phyloP scores from a whole-genome alignment of 352 stramenopile species.

The Phytophthora hibernalis region DNA sequence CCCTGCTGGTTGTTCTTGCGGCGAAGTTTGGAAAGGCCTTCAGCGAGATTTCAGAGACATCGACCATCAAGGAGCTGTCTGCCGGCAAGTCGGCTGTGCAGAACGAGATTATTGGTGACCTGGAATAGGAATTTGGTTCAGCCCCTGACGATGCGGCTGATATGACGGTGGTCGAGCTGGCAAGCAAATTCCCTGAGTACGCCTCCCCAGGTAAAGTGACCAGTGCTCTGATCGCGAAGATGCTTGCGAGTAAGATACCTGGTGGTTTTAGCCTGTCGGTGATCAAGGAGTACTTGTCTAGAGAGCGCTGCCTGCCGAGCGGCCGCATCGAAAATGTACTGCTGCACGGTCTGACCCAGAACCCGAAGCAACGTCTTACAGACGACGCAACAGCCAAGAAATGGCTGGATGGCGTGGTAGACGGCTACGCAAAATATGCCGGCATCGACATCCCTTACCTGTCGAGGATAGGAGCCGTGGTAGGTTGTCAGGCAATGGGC shows the following conservation, averaged over 20 bases:
- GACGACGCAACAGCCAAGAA: conserved; percentile 72
- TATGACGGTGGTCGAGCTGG: conserved; percentile 74
- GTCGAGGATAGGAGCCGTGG: conserved; percentile 48
- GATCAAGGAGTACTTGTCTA: conserved; percentile 75
- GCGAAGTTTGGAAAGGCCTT: conserved; percentile 82
- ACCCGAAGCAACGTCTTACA: conserved; percentile 71
- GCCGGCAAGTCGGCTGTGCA: conserved; percentile 49
- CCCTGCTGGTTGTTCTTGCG: conserved; percentile 76
- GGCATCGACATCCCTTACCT: conserved; percentile 67
- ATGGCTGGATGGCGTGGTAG: conserved; percentile 83
- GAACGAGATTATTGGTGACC: conserved; percentile 88
- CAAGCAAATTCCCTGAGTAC: conserved; percentile 75
- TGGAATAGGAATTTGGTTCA: conserved; percentile 88
- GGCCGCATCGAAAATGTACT: conserved; percentile 84
- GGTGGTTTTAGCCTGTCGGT: conserved; percentile 81
- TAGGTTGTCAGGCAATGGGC: conserved; percentile 36
- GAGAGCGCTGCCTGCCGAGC: conserved; percentile 72
- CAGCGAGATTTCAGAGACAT: conserved; percentile 62
- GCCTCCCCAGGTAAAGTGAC: conserved; percentile 76
- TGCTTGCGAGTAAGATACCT: conserved; percentile 84
- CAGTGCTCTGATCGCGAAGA: conserved; percentile 80
- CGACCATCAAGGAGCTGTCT: conserved; percentile 76
- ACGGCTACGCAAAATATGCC: conserved; percentile 74
- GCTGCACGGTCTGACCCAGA: conserved; percentile 73
- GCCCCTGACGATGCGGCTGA: conserved; percentile 78